phyloP scores from a whole-genome alignment of 495 filamentous ascomycete genomes.

The Terfezia claveryi region DNA sequence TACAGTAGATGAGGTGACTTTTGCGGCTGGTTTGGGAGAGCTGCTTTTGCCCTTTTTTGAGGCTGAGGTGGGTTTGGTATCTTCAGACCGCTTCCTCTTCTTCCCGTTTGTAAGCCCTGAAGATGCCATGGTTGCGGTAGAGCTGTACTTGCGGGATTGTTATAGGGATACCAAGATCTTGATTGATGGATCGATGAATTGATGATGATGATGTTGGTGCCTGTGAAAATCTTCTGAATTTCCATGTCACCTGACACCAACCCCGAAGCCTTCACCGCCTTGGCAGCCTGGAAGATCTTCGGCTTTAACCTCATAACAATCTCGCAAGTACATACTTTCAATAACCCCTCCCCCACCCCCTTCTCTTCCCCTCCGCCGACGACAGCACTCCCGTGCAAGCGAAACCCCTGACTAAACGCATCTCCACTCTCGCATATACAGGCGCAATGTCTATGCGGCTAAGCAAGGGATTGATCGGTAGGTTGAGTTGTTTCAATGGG shows the following conservation, averaged over 20 bases:
- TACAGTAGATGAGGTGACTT: neutral
- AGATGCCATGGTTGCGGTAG: neutral
- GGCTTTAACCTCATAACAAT: neutral
- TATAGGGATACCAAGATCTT: too few species aligned
- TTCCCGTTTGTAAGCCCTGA: neutral
- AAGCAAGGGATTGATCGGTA: conserved; percentile 16
- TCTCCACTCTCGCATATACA: neutral
- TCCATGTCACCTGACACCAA: neutral
- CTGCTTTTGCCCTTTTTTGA: neutral
- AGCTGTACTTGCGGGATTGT: too few species aligned
- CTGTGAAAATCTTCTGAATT: too few species aligned
- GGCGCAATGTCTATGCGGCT: conserved; percentile 20
- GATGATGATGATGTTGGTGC: too few species aligned
- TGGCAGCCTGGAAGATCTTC: neutral
- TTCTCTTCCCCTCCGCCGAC: neutral
- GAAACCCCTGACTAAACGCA: neutral
- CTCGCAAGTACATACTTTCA: neutral
- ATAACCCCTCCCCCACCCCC: neutral
- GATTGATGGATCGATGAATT: too few species aligned
- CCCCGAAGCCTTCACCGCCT: neutral
- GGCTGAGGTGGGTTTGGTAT: neutral
- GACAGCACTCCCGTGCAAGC: neutral
- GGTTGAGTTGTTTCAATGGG: neutral
- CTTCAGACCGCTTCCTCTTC: neutral
- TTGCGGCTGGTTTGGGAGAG: neutral